These are phyloP conservation scores for Rubus idaeus DNA, from an alignment of 306 rosid species.

Conservation along the genomic window DNA sequence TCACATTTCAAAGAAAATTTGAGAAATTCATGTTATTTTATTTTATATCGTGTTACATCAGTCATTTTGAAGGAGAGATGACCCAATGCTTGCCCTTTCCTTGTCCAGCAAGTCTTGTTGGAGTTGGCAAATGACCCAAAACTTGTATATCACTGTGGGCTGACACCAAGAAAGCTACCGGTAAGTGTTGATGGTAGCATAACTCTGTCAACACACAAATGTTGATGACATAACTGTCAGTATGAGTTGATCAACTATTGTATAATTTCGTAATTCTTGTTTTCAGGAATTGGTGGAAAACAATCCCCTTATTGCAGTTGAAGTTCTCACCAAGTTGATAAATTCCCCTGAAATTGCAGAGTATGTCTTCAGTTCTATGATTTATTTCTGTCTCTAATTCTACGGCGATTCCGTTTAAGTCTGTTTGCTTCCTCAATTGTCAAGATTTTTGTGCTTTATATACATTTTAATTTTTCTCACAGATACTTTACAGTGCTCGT, in stretches of 20 bases:
- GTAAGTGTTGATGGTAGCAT: slow-evolving; percentile 44
- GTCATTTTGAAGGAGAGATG: slow-evolving; percentile 30
- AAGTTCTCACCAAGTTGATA: slow-evolving; percentile 88
- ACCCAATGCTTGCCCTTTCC: slow-evolving; percentile 32
- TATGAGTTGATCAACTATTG: slow-evolving; percentile 8
- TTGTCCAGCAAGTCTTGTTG: slow-evolving; percentile 73
- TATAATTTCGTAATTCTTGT: slow-evolving; percentile 24
- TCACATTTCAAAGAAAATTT: slow-evolving; percentile 16
- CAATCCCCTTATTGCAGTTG: slow-evolving; percentile 94
- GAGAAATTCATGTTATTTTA: slow-evolving; percentile 24
- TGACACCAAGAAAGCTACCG: slow-evolving; percentile 92
- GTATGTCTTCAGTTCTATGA: slow-evolving; percentile 45
- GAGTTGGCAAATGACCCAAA: slow-evolving; percentile 80
- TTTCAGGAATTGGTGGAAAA: slow-evolving; percentile 93
- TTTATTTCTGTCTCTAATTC: slow-evolving; percentile 21
- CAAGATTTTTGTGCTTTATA: slow-evolving; percentile 35
- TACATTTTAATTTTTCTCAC: slow-evolving; percentile 39
- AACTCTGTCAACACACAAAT: slow-evolving; percentile 24
- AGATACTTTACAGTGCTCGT: slow-evolving; percentile 98
- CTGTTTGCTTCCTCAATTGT: slow-evolving; percentile 10
- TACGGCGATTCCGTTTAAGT: background rate
- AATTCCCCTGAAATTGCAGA: slow-evolving; percentile 83
- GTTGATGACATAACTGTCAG: slow-evolving; percentile 24
- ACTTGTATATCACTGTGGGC: slow-evolving; percentile 95
- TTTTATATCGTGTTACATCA: slow-evolving; percentile 17